Evolutionary conservation across 1,284 basidiomycete genomes (phyloP).

Genomic region (Cutaneotrichosporon sp.): DNA sequence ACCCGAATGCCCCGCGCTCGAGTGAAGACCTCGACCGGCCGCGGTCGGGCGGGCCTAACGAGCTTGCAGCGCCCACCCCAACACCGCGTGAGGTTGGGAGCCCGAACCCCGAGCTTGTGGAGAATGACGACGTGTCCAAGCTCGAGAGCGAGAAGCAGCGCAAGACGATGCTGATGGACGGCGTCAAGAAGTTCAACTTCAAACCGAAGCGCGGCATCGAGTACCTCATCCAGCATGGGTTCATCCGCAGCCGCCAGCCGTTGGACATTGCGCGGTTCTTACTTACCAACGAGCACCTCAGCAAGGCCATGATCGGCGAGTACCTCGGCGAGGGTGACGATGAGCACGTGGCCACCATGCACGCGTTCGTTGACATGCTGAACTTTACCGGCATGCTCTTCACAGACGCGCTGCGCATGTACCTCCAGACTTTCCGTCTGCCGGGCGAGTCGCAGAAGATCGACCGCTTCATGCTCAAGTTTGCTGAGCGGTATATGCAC

Average conservation of each 20-base stretch:
- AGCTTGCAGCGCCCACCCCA: slow-evolving; percentile 60
- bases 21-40: slow-evolving; percentile 31
- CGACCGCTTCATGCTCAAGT: slow-evolving; percentile 98
- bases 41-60: slow-evolving; percentile 17
- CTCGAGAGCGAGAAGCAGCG: slow-evolving; percentile 97
- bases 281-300: slow-evolving; percentile 85
- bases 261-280: slow-evolving; percentile 84
- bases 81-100: slow-evolving; percentile 56
- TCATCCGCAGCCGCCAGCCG: slow-evolving; percentile 74
- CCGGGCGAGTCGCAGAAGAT: slow-evolving; percentile 97
- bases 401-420: slow-evolving; percentile 80
- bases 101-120: neutral
- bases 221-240: slow-evolving; percentile 84
- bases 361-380: slow-evolving; percentile 88
- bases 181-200: slow-evolving; percentile 97
- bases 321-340: slow-evolving; percentile 94
- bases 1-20: slow-evolving; percentile 21
- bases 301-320: slow-evolving; percentile 95
- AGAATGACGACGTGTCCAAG: slow-evolving; percentile 77
- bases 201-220: slow-evolving; percentile 94
- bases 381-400: slow-evolving; percentile 79
- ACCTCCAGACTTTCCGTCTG: slow-evolving; percentile 89
- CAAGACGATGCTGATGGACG: slow-evolving; percentile 93
- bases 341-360: slow-evolving; percentile 86
- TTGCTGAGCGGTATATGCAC: slow-evolving; percentile 89